A percentile compares a stretch with the other conserved stretches of the same genome.
Conservation (phyloP, 2,329 filamentous ascomycete species). For the Aureobasidium sp. region DNA sequence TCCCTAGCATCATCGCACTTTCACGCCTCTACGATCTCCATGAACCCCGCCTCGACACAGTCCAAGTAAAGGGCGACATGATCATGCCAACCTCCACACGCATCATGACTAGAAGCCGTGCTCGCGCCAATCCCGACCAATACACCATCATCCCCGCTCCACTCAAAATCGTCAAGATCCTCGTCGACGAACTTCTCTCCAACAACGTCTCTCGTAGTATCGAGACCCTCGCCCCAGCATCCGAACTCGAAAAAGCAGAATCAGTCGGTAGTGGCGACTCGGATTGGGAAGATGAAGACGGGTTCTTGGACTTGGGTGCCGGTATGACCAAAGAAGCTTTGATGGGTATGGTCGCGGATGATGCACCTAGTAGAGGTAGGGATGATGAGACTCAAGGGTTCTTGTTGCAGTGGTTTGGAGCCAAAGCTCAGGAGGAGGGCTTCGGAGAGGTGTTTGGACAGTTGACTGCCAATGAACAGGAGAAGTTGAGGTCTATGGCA, state of each 20-base stretch:
- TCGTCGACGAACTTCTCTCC: slow-evolving; percentile 90
- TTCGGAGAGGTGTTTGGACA: slow-evolving; percentile 62
- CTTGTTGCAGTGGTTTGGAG: slow-evolving; percentile 81
- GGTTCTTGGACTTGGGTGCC: slow-evolving; percentile 74
- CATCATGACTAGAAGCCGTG: slow-evolving; percentile 95
- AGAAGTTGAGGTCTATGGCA: slow-evolving; percentile 48
- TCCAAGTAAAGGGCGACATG: slow-evolving; percentile 91
- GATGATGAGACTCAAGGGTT: slow-evolving; percentile 95
- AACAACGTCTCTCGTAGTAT: slow-evolving; percentile 64
- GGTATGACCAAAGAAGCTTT: slow-evolving; percentile 70
- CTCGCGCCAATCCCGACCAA: slow-evolving; percentile 88
- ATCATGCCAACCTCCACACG: slow-evolving; percentile 81
- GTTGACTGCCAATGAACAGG: slow-evolving; percentile 61
- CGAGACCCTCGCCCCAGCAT: slow-evolving; percentile 55
- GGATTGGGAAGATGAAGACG: slow-evolving; percentile 85
- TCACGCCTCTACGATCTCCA: slow-evolving; percentile 92
- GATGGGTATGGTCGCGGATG: slow-evolving; percentile 75
- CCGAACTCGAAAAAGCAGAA: slow-evolving; percentile 68
- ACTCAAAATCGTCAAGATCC: slow-evolving; percentile 96
- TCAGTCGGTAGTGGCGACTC: slow-evolving; percentile 74
- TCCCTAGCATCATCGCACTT: slow-evolving; percentile 86
- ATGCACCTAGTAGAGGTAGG: slow-evolving; percentile 59
- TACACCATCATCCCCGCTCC: slow-evolving; percentile 90
- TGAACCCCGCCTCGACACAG: slow-evolving; percentile 80
- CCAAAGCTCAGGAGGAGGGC: slow-evolving; percentile 56